These are phyloP conservation scores for Purpureocillium takamizusanense DNA, from an alignment of 2,329 filamentous ascomycete species.

Conservation along the genomic window DNA sequence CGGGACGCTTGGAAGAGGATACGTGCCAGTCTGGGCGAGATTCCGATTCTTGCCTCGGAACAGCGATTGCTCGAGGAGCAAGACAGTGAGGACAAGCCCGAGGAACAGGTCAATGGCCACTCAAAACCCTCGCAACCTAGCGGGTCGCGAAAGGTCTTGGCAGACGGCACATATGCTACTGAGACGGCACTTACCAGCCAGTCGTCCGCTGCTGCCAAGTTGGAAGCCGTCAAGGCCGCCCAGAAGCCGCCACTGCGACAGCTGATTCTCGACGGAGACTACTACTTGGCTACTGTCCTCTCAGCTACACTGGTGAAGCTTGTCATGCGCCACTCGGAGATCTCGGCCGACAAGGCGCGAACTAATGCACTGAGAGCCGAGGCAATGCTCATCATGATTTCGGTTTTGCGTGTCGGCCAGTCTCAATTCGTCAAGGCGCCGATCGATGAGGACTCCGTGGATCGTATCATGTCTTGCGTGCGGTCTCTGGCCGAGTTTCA, in stretches of 20 bases:
- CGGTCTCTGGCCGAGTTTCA: slow-evolving; percentile 85
- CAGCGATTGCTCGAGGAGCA: slow-evolving; percentile 84
- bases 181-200: slow-evolving; percentile 93
- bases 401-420: slow-evolving; percentile 93
- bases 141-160: slow-evolving; percentile 83
- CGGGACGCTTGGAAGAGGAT: slow-evolving; percentile 96
- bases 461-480: slow-evolving; percentile 96
- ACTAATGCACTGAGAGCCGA: slow-evolving; percentile 93
- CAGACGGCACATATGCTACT: slow-evolving; percentile 94
- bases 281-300: slow-evolving; percentile 91
- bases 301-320: slow-evolving; percentile 93
- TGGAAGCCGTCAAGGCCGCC: slow-evolving; percentile 94
- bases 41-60: slow-evolving; percentile 91
- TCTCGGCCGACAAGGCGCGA: slow-evolving; percentile 74
- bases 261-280: slow-evolving; percentile 93
- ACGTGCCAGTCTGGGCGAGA: slow-evolving; percentile 86
- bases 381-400: slow-evolving; percentile 99
- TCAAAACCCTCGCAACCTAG: slow-evolving; percentile 67
- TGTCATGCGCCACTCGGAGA: slow-evolving; percentile 93
- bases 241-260: slow-evolving; percentile 93
- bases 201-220: slow-evolving; percentile 77
- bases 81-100: slow-evolving; percentile 56
- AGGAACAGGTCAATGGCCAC: slow-evolving; percentile 69
- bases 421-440: slow-evolving; percentile 97
- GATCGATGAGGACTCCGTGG: slow-evolving; percentile 97